Evolutionary conservation across 225 moss, liverwort and hornwort species (phyloP), one percentile per base, ranked within the genome.

Genomic region (Polytrichum commune): DNA sequence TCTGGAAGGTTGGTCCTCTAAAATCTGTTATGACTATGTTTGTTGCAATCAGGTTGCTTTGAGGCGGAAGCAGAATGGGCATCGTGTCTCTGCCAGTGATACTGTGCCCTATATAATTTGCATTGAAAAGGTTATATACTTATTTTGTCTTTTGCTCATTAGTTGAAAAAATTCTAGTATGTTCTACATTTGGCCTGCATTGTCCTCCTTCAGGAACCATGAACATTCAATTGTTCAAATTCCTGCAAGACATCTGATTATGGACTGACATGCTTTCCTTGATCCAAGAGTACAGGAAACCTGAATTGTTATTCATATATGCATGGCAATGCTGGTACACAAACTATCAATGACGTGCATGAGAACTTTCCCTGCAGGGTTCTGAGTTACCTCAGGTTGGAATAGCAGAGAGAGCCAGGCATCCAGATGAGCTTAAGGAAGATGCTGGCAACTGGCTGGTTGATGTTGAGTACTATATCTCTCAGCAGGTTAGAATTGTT

Each of bases 61-160:
- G 29, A 90, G 95, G 77, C 86, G 95, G 77, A 88, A 80, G 75
- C 86, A 88, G 78, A 79, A 81, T 78, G 95, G 91, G 56, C 95
- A 98, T 83, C 89, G 81, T 55, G 69, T 89, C 80, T 87, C 86
- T 73, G 87, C 89, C 13, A 93, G 84, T 35, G 98, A 98, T 63
- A 95, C 98, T 68, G 89, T 98, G 23, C 98, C 98, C 29, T 98
- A 98, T 74, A 86, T 98, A 65, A 98, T 98, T 28, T 95, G 93
- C 67, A 75, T 89, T 64, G 91, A 98, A 72, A 86, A 90, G 95
- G 97, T 95, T 27, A 58, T 64, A 38, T 33, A 57, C 58, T 23
- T 3, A 46, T 46, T 22, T 58, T 58, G 22, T 58, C 58, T 9
- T 58, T 23, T n/a, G 1, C 58, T 58, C 24, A 58, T 9, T 23